Evolutionary conservation across 164 flowering plant genomes (phyloP), one percentile per base, ranked within the genome.

Genomic region (Annona squamosa): DNA sequence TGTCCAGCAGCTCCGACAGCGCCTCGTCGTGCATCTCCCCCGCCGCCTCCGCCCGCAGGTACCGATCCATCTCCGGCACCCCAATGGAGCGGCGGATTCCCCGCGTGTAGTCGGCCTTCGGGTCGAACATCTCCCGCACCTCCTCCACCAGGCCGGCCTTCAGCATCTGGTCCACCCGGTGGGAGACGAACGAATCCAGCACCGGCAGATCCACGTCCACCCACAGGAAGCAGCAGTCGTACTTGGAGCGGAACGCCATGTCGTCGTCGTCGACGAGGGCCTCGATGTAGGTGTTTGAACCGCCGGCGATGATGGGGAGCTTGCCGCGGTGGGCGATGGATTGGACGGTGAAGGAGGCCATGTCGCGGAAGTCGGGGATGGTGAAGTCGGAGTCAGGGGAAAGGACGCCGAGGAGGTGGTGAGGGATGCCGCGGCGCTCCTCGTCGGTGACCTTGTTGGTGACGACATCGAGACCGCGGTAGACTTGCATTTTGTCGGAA

Each of bases 401-500:
- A 0, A 79, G 67, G 0, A 83, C 63, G 2, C 97, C 93, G 0
- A 94, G 72, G 7, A 94, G 73, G 72, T 94, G 95, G 81, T 94
- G 98, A 0, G 89, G 88, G 9, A 91, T 75, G 2, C 92, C 91
- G 0, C 70, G 71, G 18, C 81, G 81, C 78, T 94, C 97, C 41
- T 89, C 87, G 6, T 76, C 76, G 0, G 91, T 91, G 7, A 92
- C 89, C 74, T 94, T 94, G 78, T 94, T 94, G n/a, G 98, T 92
- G n/a, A 82, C 83, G 12, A 89, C 77, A 72, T 89, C 86, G 0
- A 94, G 87, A 3, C 97, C 97, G 46, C 83, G 61, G 77, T 86
- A 87, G 4, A 89, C 88, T 82, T 94, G 98, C 74, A 92, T 94
- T 83, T 92, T 92, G 75, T 94, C 98, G 0, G 93, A 88, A 67